Evolutionary conservation across 495 filamentous ascomycete genomes (phyloP).

Genomic region (Acidiella bohemica): DNA sequence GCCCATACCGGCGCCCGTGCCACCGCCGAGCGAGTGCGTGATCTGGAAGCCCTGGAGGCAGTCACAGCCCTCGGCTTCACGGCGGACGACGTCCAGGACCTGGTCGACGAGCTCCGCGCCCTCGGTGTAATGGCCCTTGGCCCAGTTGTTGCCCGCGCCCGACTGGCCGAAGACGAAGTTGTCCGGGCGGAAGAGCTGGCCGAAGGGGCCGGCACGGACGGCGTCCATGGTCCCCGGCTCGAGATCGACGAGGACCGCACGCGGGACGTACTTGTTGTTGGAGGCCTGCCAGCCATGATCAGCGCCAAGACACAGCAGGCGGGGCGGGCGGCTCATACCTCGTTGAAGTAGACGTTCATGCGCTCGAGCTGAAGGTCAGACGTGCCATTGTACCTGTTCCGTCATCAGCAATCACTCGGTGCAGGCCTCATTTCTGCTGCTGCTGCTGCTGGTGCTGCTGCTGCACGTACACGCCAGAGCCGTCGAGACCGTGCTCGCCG

Average conservation of each 20-base stretch:
- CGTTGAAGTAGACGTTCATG: slow-evolving; percentile 99
- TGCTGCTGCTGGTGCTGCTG: too few relatives aligned
- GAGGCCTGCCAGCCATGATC: slow-evolving; percentile 47
- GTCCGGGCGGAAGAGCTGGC: slow-evolving; percentile 98
- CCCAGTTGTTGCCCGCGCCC: slow-evolving; percentile 99
- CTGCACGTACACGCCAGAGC: slow-evolving; percentile 68
- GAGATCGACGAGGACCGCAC: slow-evolving; percentile 97
- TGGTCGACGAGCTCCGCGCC: slow-evolving; percentile 98
- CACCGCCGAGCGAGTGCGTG: slow-evolving; percentile 99
- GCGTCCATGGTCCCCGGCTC: slow-evolving; percentile 99
- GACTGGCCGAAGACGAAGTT: slow-evolving; percentile 99
- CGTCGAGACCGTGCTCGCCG: slow-evolving; percentile 97
- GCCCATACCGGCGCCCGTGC: slow-evolving; percentile 99
- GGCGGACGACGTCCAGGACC: slow-evolving; percentile 95
- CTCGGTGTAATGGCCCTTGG: slow-evolving; percentile 99
- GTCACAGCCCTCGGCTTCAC: slow-evolving; percentile 97
- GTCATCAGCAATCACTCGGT: slow-evolving; percentile 20
- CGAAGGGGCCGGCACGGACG: slow-evolving; percentile 96
- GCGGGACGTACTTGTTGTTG: slow-evolving; percentile 97
- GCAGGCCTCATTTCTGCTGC: too few relatives aligned
- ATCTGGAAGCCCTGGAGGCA: slow-evolving; percentile 99
- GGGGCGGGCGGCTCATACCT: slow-evolving; percentile 44
- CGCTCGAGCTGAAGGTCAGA: slow-evolving; percentile 99
- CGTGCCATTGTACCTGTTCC: slow-evolving; percentile 77
- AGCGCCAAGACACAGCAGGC: slow-evolving; percentile 14